Evolutionary conservation across 2,329 filamentous ascomycete species (phyloP), one percentile per base, ranked within the genome.

Genomic region (Hypoxylon sp.): DNA sequence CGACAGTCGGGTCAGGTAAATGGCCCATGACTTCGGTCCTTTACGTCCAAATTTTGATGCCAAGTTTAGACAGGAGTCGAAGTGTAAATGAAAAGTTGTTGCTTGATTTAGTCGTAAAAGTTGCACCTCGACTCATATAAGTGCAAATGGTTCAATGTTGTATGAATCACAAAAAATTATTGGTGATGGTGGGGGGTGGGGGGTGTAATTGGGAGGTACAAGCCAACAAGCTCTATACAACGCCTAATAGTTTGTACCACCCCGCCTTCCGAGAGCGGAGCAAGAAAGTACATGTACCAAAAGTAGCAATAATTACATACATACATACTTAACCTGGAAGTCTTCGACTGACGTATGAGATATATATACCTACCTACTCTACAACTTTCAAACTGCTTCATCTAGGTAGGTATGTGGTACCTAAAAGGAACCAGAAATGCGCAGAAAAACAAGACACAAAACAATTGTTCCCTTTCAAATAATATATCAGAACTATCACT

Each of bases 1-100:
- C 88, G 56, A 82, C 81, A 0, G 90, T 91, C 50, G 91, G 91
- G 79, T 92, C 89, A 10, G 90, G 91, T 31, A 89, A 72, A 46
- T 71, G 44, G 37, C 46, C 70, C 73, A 74, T 76, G 44, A 22
- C 17, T n/a, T 44, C 39, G 39, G 19, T 57, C 31, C 57, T 57
- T 22, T 55, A 35, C 6, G 17, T 24, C 46, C 33, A n/a, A 8
- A 13, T 37, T 39, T 31, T 10, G 17, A 19, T 2, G 6, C 29
- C 29, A n/a, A 8, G 17, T 37, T 39, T 31, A 4, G 17, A 29
- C 6, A 24, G 14, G 14, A 33, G 24, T 61, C 5, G 9, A 17
- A 57, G 6, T n/a, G 53, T 3, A 35, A 19, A 52, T 22, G 10
- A 2, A 33, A 56, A 4, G 10, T 29, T 55, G 8, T 19, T 10